Conservation (phyloP, 371 early-diverging fungal genomes). For the Actinomucor elegans region DNA sequence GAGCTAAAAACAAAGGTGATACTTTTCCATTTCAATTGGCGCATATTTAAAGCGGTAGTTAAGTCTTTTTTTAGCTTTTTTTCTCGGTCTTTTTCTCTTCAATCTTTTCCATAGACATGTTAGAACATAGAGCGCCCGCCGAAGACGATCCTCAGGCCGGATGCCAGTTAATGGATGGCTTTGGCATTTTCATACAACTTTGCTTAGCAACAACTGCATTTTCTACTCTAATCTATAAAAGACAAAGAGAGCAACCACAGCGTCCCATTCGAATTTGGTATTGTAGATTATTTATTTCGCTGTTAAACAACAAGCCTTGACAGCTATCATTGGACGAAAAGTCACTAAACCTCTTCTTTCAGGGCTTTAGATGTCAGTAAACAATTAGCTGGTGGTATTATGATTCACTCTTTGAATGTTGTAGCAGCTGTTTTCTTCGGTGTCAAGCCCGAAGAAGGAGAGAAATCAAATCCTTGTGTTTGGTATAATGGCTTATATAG, state of each 20-base stretch:
- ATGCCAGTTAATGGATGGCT: slow-evolving; percentile 59
- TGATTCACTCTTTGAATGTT: slow-evolving; percentile 64
- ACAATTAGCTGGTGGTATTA: slow-evolving; percentile 63
- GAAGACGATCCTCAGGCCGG: slow-evolving; percentile 36
- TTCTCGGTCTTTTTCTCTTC: slow-evolving; percentile 4
- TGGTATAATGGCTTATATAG: slow-evolving; percentile 42
- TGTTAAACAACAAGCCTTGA: background rate
- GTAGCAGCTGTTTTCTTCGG: slow-evolving; percentile 61
- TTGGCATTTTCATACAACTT: slow-evolving; percentile 66
- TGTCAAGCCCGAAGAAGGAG: slow-evolving; percentile 45
- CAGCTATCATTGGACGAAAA: no score
- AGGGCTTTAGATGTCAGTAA: slow-evolving; percentile 70
- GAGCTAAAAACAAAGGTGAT: no score
- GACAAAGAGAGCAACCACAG: slow-evolving; percentile 61
- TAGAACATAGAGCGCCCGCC: slow-evolving; percentile 15
- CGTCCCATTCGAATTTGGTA: slow-evolving; percentile 67
- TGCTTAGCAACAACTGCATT: slow-evolving; percentile 62
- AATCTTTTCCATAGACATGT: background rate
- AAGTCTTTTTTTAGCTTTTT: slow-evolving; percentile 1
- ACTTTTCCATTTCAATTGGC: no score
- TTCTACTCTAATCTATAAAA: slow-evolving; percentile 63
- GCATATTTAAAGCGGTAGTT: background rate
- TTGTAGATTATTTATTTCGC: background rate
- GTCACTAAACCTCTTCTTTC: background rate
- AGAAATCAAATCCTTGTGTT: slow-evolving; percentile 62